Percentiles rank a stretch among this genome's conserved stretches.
Conservation (phyloP, 345 rosid genomes). For the Noccaea caerulescens region DNA sequence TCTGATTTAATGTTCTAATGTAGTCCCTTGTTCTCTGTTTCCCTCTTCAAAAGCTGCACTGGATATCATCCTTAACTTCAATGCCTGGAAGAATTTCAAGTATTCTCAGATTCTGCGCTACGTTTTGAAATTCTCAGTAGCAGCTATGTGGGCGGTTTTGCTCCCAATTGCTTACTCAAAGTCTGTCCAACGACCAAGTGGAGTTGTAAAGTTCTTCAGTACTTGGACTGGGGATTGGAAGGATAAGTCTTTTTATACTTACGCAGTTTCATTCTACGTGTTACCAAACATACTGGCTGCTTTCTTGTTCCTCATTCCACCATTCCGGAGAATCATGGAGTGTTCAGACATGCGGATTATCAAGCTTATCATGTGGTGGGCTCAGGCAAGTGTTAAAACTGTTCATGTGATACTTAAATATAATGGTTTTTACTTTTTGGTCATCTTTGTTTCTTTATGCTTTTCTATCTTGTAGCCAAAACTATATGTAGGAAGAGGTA, state of each 20-base stretch:
- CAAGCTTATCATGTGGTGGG: constrained; percentile 95
- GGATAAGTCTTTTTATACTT: constrained; percentile 66
- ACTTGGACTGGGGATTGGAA: constrained; percentile 73
- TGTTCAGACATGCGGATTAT: constrained; percentile 68
- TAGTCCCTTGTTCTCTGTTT: not conserved
- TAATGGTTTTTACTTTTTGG: not conserved
- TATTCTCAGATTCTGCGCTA: constrained; percentile 74
- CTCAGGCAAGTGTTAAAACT: constrained; percentile 69
- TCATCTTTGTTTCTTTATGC: constrained; percentile 16
- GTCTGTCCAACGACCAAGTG: constrained; percentile 76
- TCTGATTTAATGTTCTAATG: constrained; percentile 31
- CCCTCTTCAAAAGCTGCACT: constrained; percentile 56
- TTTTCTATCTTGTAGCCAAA: constrained; percentile 69
- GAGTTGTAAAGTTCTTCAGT: constrained; percentile 66
- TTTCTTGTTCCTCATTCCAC: constrained; percentile 76
- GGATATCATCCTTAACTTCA: constrained; percentile 80
- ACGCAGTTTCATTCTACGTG: constrained; percentile 72
- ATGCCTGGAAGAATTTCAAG: constrained; percentile 89
- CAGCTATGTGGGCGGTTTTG: constrained; percentile 85
- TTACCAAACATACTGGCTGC: constrained; percentile 74
- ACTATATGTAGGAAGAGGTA: constrained; percentile 93
- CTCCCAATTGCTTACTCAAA: constrained; percentile 81
- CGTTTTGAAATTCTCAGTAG: constrained; percentile 71
- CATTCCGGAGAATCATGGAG: constrained; percentile 77
- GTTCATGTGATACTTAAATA: constrained; percentile 7